Conservation (phyloP, 768 basidiomycete genomes). For the Termitomyces eurrhizus region DNA sequence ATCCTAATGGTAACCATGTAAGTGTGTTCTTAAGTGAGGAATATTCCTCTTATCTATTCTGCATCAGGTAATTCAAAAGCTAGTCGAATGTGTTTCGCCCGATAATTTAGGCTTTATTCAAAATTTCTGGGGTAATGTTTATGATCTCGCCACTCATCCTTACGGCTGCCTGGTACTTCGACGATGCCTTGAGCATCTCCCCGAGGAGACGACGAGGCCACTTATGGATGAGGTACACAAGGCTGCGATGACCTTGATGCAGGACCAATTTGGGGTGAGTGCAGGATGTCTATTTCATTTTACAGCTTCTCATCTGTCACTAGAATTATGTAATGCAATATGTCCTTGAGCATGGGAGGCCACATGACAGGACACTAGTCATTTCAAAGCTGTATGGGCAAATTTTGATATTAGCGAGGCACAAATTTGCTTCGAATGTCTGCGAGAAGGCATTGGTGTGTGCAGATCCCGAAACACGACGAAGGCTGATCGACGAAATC, state of each 20-base stretch:
- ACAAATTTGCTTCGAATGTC: conserved; percentile 96
- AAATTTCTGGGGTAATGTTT: conserved; percentile 73
- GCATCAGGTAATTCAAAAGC: conserved; percentile 77
- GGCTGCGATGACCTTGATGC: conserved; percentile 5
- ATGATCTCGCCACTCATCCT: conserved; percentile 79
- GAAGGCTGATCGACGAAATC: conserved; percentile 76
- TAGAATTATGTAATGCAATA: conserved; percentile 97
- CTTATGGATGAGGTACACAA: conserved; percentile 87
- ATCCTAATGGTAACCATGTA: conserved; percentile 94
- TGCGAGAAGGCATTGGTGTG: conserved; percentile 84
- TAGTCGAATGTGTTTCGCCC: conserved; percentile 75
- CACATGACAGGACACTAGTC: conserved; percentile 63
- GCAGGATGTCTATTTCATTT: background rate
- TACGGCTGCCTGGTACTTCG: conserved; percentile 96
- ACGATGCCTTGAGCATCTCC: conserved; percentile 83
- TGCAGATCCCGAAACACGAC: conserved; percentile 61
- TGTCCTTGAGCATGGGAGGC: conserved; percentile 76
- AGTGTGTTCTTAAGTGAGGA: conserved; percentile 10
- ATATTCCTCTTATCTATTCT: background rate
- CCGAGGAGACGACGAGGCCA: conserved; percentile 59
- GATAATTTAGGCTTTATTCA: conserved; percentile 75
- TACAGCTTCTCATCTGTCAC: conserved; percentile 14
- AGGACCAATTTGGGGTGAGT: conserved; percentile 63
- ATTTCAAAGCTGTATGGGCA: conserved; percentile 71
- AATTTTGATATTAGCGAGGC: conserved; percentile 74